Evolutionary conservation across 2,329 filamentous ascomycete species (phyloP).

Genomic region (Ceratocystis eucalypticola): DNA sequence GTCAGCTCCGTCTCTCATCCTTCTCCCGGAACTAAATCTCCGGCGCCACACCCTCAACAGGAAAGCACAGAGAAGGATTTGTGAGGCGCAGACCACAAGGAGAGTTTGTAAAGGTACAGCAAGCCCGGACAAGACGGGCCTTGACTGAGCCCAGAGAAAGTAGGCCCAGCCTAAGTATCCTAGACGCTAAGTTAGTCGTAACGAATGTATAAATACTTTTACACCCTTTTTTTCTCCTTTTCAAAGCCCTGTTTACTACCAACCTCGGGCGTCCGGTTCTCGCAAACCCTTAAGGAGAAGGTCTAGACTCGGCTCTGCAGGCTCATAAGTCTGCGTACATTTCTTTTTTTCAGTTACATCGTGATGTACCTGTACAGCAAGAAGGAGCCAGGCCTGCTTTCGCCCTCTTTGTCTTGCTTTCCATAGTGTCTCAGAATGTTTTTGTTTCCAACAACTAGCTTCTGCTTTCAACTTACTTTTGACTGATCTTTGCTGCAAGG

Average conservation of each 20-base stretch:
- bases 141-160: too few relatives aligned
- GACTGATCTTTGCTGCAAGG: not conserved
- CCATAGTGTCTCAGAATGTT: not conserved
- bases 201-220: not conserved
- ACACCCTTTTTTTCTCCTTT: conserved; percentile 3
- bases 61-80: not conserved
- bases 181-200: not conserved
- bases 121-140: too few relatives aligned
- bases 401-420: not conserved
- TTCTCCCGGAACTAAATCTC: conserved; percentile 3
- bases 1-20: not conserved
- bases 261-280: too few relatives aligned
- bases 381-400: not conserved
- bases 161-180: too few relatives aligned
- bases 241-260: not conserved
- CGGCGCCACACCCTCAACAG: not conserved
- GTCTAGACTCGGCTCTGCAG: too few relatives aligned
- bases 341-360: not conserved
- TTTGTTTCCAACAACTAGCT: not conserved
- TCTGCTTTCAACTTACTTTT: not conserved
- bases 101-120: too few relatives aligned
- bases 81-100: not conserved
- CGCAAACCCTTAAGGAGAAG: too few relatives aligned
- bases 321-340: too few relatives aligned
- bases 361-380: not conserved